Percentiles rank a stretch among this genome's conserved stretches.
phyloP scores from a whole-genome alignment of 371 early-diverging fungal genomes.

The Choanephora cucurbitarum region DNA sequence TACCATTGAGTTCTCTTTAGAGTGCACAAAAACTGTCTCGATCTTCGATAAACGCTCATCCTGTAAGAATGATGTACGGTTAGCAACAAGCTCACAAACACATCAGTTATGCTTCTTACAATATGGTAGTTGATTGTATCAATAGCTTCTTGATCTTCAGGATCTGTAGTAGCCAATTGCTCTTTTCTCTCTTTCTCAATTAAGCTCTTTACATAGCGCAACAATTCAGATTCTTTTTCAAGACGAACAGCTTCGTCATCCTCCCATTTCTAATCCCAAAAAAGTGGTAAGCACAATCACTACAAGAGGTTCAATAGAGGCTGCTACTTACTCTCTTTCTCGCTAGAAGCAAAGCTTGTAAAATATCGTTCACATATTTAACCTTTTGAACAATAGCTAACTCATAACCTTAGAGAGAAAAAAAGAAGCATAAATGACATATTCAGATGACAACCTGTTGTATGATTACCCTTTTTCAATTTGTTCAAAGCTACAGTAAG shows the following conservation, averaged over 20 bases:
- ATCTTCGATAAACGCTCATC: slow-evolving; percentile 41
- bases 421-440: background rate
- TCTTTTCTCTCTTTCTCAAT: slow-evolving; percentile 58
- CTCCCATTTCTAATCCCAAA: slow-evolving; percentile 57
- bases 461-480: slow-evolving; percentile 53
- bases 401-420: slow-evolving; percentile 57
- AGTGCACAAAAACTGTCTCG: slow-evolving; percentile 49
- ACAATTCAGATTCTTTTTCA: slow-evolving; percentile 60
- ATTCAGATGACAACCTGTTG: background rate
- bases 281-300: too few relatives aligned
- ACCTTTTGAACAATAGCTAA: slow-evolving; percentile 61
- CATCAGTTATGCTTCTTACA: slow-evolving; percentile 16
- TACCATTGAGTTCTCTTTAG: slow-evolving; percentile 50
- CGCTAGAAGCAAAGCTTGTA: slow-evolving; percentile 55
- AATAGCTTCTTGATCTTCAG: slow-evolving; percentile 34
- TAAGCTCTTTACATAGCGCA: slow-evolving; percentile 61
- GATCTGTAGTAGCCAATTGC: slow-evolving; percentile 18
- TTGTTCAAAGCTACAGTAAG: slow-evolving; percentile 46
- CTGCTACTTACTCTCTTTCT: slow-evolving; percentile 51
- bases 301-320: background rate
- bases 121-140: slow-evolving; percentile 44
- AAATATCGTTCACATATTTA: slow-evolving; percentile 60
- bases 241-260: slow-evolving; percentile 60
- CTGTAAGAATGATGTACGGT: slow-evolving; percentile 13
- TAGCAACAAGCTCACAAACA: background rate